Evolutionary conservation across 768 basidiomycete species (phyloP).

Genomic region (Psilocybe sp.): DNA sequence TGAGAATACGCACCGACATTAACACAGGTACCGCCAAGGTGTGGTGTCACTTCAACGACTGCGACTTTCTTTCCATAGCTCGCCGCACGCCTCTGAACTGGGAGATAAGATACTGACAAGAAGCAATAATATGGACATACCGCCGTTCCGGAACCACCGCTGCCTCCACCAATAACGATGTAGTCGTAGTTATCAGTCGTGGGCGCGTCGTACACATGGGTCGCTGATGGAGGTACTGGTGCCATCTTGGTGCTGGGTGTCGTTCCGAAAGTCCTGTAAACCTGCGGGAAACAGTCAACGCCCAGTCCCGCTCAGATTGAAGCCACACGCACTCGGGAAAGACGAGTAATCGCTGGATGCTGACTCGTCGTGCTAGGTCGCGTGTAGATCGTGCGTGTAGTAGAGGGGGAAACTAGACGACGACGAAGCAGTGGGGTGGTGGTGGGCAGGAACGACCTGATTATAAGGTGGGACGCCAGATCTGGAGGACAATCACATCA

Average conservation of each 20-base stretch:
- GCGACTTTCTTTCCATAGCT: constrained; percentile 92
- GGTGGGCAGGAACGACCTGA: constrained; percentile 1
- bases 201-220: constrained; percentile 47
- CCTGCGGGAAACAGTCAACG: constrained; percentile 6
- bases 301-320: background rate
- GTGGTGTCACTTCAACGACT: constrained; percentile 71
- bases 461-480: constrained; percentile 18
- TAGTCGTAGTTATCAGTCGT: constrained; percentile 73
- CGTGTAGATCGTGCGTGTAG: background rate
- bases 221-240: constrained; percentile 61
- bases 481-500: constrained; percentile 9
- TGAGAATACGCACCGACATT: constrained; percentile 76
- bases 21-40: constrained; percentile 94
- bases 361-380: background rate
- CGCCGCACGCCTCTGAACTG: constrained; percentile 78
- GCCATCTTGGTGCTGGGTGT: constrained; percentile 20
- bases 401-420: background rate
- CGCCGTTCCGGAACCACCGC: constrained; percentile 86
- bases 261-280: constrained; percentile 35
- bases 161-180: constrained; percentile 90
- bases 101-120: background rate
- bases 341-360: constrained; percentile 11
- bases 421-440: background rate
- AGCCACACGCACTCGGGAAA: constrained; percentile 17
- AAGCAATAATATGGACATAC: constrained; percentile 40